Percentiles rank a stretch among this genome's conserved stretches.
These are phyloP conservation scores for Serendipita indica DNA, from an alignment of 768 basidiomycete species.

Conservation along the genomic window DNA sequence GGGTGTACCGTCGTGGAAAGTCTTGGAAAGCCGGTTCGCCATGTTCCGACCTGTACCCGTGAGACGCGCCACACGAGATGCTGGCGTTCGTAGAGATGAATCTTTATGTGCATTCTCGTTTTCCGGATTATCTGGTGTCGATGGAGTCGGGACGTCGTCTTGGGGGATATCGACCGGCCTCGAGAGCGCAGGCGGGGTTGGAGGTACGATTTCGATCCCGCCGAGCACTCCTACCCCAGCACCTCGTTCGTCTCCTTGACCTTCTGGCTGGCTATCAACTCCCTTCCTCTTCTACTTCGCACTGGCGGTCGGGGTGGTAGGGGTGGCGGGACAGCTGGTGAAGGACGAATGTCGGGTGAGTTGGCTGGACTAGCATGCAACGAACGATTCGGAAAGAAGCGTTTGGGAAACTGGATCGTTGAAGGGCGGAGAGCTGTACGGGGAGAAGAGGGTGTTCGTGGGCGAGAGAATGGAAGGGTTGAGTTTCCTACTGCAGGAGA, in stretches of 20 bases:
- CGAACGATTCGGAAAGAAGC: background rate
- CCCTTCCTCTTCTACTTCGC: too few relatives aligned
- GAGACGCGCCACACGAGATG: background rate
- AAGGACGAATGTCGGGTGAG: background rate
- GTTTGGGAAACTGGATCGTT: too few relatives aligned
- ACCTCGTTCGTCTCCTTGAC: too few relatives aligned
- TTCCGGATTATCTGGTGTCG: too few relatives aligned
- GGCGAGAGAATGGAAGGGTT: too few relatives aligned
- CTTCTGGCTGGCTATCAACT: too few relatives aligned
- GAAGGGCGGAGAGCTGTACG: too few relatives aligned
- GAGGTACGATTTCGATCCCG: background rate
- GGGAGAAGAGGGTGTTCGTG: too few relatives aligned
- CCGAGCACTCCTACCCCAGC: too few relatives aligned
- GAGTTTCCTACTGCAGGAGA: too few relatives aligned
- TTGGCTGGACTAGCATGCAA: background rate
- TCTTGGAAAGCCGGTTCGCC: background rate
- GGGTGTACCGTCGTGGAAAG: slow-evolving; percentile 1
- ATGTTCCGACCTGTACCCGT: background rate
- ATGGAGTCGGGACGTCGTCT: background rate
- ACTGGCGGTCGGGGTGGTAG: background rate
- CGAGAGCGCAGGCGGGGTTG: background rate
- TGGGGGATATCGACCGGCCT: background rate
- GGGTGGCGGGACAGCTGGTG: background rate
- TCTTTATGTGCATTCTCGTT: too few relatives aligned
- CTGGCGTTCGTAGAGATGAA: background rate